A percentile compares a stretch with the other conserved stretches of the same genome.
phyloP scores from a whole-genome alignment of 139 green algal genomes.

The Deuterostichococcus epilithicus region DNA sequence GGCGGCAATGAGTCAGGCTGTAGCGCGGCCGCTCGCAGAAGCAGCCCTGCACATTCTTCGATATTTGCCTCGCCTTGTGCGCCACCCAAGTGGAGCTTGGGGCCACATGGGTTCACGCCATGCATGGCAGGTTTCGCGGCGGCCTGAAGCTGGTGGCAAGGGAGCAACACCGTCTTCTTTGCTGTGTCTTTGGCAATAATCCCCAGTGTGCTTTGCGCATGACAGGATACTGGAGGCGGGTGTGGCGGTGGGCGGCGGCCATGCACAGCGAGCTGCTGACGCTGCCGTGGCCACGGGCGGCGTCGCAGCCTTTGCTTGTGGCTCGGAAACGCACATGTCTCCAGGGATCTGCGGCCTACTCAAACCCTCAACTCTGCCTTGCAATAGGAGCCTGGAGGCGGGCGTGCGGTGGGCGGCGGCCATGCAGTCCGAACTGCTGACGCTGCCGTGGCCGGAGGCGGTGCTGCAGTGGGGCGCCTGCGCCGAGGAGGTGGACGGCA shows the following conservation, averaged over 20 bases:
- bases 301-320: too few relatives aligned
- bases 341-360: too few relatives aligned
- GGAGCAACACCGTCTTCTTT: not conserved
- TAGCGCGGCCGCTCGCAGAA: too few relatives aligned
- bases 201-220: not conserved
- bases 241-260: conserved; percentile 34
- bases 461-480: conserved; percentile 63
- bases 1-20: too few relatives aligned
- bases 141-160: too few relatives aligned
- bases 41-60: too few relatives aligned
- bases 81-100: too few relatives aligned
- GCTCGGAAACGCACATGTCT: too few relatives aligned
- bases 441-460: conserved; percentile 52
- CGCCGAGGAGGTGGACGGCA: conserved; percentile 3
- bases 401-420: conserved; percentile 44
- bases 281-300: conserved; percentile 46
- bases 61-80: too few relatives aligned
- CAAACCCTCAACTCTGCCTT: not conserved
- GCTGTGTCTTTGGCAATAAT: not conserved
- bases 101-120: too few relatives aligned
- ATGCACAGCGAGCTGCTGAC: conserved; percentile 64
- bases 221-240: conserved; percentile 26
- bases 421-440: conserved; percentile 66
- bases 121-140: too few relatives aligned
- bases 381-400: conserved; percentile 32